Evolutionary conservation across 345 rosid genomes (phyloP).

Genomic region (Reutealis trisperma): DNA sequence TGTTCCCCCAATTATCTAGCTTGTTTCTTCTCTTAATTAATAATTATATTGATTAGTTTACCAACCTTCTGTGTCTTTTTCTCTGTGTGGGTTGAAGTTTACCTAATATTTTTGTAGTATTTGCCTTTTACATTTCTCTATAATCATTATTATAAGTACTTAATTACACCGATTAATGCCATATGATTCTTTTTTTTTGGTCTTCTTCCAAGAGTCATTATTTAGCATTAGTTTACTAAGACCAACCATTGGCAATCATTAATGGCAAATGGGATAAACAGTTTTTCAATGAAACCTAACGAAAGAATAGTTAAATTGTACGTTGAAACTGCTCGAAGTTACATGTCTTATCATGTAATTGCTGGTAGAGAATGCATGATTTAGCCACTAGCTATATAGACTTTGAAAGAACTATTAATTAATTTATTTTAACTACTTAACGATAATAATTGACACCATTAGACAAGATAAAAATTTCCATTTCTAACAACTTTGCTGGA

Average conservation of each 20-base stretch:
- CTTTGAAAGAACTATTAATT: too few species aligned
- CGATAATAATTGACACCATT: too few species aligned
- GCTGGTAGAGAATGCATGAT: too few species aligned
- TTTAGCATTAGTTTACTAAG: neutral
- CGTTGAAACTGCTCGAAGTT: neutral
- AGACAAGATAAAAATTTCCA: too few species aligned
- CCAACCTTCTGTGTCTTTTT: neutral
- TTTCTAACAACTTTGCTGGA: too few species aligned
- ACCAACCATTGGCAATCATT: neutral
- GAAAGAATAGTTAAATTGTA: neutral
- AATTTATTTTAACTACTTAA: too few species aligned
- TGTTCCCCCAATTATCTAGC: too few species aligned
- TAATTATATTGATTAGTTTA: too few species aligned
- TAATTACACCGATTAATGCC: neutral
- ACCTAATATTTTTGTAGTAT: constrained; percentile 8
- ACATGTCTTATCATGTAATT: too few species aligned
- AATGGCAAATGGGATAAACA: neutral
- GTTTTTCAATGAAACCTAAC: neutral
- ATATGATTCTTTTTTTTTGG: neutral
- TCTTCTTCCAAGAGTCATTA: neutral
- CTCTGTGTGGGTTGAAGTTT: neutral
- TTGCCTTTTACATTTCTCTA: neutral
- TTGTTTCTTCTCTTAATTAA: too few species aligned
- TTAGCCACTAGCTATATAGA: too few species aligned
- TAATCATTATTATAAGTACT: neutral